These are phyloP conservation scores for Panaeolus cyanescens DNA, from an alignment of 768 basidiomycete species.

Conservation along the genomic window DNA sequence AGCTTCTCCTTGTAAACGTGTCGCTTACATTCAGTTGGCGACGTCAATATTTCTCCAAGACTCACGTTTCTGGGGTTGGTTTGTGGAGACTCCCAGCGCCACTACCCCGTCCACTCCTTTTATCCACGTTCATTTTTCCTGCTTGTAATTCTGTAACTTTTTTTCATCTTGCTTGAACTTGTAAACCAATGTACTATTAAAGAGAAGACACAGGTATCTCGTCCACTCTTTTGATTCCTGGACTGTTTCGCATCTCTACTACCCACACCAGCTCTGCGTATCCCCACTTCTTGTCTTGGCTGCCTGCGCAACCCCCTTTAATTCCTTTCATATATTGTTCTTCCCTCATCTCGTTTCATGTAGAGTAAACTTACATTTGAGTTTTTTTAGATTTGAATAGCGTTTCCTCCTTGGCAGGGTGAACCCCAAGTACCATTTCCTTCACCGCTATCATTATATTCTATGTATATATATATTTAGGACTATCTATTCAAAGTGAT, in stretches of 20 bases:
- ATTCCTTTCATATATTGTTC: not conserved
- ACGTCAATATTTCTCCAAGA: not conserved
- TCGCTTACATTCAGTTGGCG: not conserved
- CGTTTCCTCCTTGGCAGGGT: not conserved
- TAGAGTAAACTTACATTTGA: not conserved
- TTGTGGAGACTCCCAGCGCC: not conserved
- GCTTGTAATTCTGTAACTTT: not conserved
- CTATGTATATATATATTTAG: not conserved
- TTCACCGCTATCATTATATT: not conserved
- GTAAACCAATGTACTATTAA: constrained; percentile 90
- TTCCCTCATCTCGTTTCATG: not conserved
- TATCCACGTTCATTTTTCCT: not conserved
- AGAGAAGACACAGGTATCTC: constrained; percentile 48
- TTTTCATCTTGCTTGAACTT: too few species aligned
- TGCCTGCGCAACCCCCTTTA: not conserved
- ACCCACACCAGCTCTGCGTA: not conserved
- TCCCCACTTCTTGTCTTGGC: not conserved
- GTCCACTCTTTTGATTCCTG: not conserved
- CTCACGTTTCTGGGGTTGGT: not conserved
- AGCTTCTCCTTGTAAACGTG: not conserved
- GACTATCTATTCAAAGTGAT: not conserved
- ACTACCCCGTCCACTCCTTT: not conserved
- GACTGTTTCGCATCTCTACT: not conserved
- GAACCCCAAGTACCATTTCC: too few species aligned
- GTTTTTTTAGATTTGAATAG: not conserved